Base-by-base conservation (phyloP, 179 eudicot species). In the Nepenthes alata region DNA sequence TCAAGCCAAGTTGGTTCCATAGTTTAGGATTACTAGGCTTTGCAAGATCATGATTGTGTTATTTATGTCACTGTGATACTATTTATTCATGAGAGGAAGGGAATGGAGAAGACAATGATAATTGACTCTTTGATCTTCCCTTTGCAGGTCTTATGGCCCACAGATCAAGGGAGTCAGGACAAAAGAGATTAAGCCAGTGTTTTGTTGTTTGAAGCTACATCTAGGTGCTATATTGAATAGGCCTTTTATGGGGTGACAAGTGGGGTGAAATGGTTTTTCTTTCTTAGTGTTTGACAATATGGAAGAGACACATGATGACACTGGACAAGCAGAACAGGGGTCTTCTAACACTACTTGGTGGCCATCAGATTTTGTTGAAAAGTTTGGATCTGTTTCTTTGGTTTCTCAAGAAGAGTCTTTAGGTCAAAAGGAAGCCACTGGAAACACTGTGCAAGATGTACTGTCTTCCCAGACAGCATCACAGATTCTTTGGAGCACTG, bases 401-500 rank as follows among this genome's bases (percentile, higher is more conserved):
- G 86, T 68, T 69, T 74, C 89, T 59, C 77, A 77, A 68, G 78
- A 77, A 57, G 89, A 83, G 51, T 64, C 62, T 59, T 68, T 74
- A 74, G 77, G 72, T 68, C 75, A 45, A 35, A 78, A 70, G 67
- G 85, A 78, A 68, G 67, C 70, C 53, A 73, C 65, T 71, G 59
- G 66, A 68, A 76, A 74, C 59, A 65, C 49, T 67, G 82, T 74
- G 69, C 74, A 76, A 67, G 78, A 78, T 68, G 75, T 67, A 55
- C 70, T 60, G 47, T 68, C 76, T 45, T 68, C 77, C 52, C 79
- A 82, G 68, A 79, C 78, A 35, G 94, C 88, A 25, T 93, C 94
- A 52, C 83, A 83, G 70, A 81, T 85, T 71, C 85, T 93, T 12
- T 90, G 97, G 98, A 76, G 74, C 73, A 83, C 94, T 63, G 95